Percentiles rank a stretch among this genome's conserved stretches.
These are phyloP conservation scores for Hyaloscypha hepaticicola DNA, from an alignment of 495 filamentous ascomycete genomes.

Conservation along the genomic window DNA sequence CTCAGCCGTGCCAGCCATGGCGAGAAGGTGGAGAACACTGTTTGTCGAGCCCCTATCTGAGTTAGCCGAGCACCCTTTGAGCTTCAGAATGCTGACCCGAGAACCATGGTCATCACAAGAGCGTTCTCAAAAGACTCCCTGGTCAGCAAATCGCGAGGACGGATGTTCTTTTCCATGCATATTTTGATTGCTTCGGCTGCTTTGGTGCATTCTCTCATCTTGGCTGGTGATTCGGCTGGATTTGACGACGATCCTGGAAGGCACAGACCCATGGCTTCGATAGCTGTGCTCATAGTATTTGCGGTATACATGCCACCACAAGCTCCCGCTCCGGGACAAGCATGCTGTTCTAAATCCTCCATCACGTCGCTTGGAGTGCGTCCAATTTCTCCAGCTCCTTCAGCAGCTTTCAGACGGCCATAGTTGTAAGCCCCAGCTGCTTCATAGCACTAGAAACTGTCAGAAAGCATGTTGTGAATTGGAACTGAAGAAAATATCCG, in stretches of 20 bases:
- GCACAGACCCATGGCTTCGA: conserved; percentile 92
- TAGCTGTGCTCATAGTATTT: conserved; percentile 95
- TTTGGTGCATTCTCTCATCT: conserved; percentile 87
- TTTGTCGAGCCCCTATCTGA: conserved; percentile 73
- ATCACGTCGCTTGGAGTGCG: conserved; percentile 74
- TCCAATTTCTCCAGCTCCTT: conserved; percentile 35
- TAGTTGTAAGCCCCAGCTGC: conserved; percentile 86
- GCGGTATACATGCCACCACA: conserved; percentile 98
- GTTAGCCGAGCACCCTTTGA: conserved; percentile 9
- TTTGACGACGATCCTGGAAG: conserved; percentile 89
- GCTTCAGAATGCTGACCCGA: conserved; percentile 48
- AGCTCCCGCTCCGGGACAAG: conserved; percentile 87
- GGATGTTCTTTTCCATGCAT: conserved; percentile 86
- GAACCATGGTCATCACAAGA: conserved; percentile 86
- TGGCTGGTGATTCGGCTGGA: conserved; percentile 83
- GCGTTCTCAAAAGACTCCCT: conserved; percentile 90
- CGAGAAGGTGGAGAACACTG: conserved; percentile 89
- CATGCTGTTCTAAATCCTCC: conserved; percentile 79
- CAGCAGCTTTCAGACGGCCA: conserved; percentile 51
- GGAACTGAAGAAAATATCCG: not conserved
- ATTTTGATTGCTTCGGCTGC: conserved; percentile 82
- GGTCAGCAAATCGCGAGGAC: conserved; percentile 80
- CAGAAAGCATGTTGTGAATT: not conserved
- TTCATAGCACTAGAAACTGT: conserved; percentile 69
- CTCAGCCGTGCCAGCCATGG: conserved; percentile 89